Conservation (phyloP, 805 yeast species). For the Yarrowia sp. region DNA sequence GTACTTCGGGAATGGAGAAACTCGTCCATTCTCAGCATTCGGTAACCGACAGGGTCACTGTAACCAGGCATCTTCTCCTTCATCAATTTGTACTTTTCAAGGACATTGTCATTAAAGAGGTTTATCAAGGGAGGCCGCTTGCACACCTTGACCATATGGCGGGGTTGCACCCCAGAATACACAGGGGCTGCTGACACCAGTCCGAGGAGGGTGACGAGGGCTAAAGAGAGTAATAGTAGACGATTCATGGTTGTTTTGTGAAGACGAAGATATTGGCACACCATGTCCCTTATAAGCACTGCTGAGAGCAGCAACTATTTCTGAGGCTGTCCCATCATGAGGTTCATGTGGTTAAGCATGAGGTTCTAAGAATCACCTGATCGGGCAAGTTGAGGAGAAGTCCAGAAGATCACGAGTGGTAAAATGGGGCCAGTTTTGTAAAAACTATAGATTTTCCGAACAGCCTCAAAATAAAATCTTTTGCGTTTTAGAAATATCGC, state of each 20-base stretch:
- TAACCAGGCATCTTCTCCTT: not conserved
- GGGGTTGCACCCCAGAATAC: not conserved
- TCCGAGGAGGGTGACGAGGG: not conserved
- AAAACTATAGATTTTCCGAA: too few species aligned
- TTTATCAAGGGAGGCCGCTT: not conserved
- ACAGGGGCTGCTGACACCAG: not conserved
- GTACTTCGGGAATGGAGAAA: not conserved
- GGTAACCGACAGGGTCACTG: not conserved
- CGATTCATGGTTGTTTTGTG: not conserved
- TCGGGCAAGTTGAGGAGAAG: not conserved
- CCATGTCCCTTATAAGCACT: too few species aligned
- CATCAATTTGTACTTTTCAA: not conserved
- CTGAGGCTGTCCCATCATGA: not conserved
- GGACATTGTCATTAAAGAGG: not conserved
- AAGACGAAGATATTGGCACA: too few species aligned
- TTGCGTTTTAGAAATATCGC: too few species aligned
- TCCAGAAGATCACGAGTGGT: not conserved
- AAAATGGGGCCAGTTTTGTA: not conserved
- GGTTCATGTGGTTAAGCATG: not conserved
- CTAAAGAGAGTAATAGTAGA: not conserved
- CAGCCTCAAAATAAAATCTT: too few species aligned
- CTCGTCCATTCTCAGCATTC: not conserved
- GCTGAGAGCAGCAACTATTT: too few species aligned
- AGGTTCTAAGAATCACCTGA: not conserved
- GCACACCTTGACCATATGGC: conserved; percentile 1